Evolutionary conservation across 2,329 filamentous ascomycete genomes (phyloP).

Genomic region (Neodidymelliopsis sp.): DNA sequence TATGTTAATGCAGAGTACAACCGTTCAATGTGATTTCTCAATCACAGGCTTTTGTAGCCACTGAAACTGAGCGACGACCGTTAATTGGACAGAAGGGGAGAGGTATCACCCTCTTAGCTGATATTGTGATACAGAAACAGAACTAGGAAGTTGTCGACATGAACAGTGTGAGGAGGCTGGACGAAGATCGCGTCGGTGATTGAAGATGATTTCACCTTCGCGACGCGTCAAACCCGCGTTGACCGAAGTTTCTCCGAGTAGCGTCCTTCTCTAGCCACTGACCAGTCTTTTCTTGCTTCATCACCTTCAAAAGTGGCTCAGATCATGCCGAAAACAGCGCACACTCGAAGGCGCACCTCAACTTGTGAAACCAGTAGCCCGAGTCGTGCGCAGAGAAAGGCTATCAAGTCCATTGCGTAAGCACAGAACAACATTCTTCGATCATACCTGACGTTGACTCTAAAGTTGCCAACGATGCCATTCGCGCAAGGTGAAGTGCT

Average conservation of each 20-base stretch:
- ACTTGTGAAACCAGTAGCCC: neutral
- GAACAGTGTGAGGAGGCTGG: too few relatives aligned
- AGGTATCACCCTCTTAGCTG: too few relatives aligned
- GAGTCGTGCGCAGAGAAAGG: neutral
- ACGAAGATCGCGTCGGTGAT: too few relatives aligned
- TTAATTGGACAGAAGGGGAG: too few relatives aligned
- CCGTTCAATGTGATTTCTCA: too few relatives aligned
- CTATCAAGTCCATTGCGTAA: conserved; percentile 14
- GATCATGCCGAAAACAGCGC: neutral
- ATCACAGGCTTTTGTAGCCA: too few relatives aligned
- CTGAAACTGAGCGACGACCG: too few relatives aligned
- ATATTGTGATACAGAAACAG: too few relatives aligned
- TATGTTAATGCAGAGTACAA: too few relatives aligned
- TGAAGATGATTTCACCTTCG: too few relatives aligned
- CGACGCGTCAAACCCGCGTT: neutral
- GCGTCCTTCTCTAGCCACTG: too few relatives aligned
- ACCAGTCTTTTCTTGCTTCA: neutral
- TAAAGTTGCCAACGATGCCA: conserved; percentile 37
- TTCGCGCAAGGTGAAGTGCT: conserved; percentile 45
- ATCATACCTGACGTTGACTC: neutral
- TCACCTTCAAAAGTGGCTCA: neutral
- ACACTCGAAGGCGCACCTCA: neutral
- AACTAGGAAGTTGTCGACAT: too few relatives aligned
- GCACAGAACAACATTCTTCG: neutral
- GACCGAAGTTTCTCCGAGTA: conserved; percentile 7